Conservation (phyloP, 2,329 filamentous ascomycete genomes). For the Onygena corvina region DNA sequence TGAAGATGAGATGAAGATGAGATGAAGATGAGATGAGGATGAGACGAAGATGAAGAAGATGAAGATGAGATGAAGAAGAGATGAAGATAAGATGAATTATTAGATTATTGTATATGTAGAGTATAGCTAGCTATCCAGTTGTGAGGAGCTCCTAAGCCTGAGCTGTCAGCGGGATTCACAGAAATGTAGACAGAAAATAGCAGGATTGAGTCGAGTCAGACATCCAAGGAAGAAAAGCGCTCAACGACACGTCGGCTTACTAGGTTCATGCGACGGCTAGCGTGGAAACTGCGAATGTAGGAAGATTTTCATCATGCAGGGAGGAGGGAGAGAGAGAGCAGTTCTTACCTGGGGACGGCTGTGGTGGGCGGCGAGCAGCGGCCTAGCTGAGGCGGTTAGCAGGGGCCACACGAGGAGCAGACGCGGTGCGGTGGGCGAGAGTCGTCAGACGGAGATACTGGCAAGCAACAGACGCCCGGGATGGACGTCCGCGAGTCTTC, state of each 20-base stretch:
- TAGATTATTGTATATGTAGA: too few species aligned
- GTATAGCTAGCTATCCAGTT: too few species aligned
- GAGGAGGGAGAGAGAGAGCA: conserved; percentile 8
- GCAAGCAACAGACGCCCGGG: conserved; percentile 59
- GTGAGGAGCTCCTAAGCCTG: not conserved
- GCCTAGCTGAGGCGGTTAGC: too few species aligned
- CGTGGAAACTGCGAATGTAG: conserved; percentile 54
- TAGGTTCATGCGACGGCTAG: conserved; percentile 42
- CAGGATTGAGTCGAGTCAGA: conserved; percentile 29
- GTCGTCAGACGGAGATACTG: conserved; percentile 56
- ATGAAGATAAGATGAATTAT: too few species aligned
- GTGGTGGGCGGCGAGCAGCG: too few species aligned
- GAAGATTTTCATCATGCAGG: conserved; percentile 42
- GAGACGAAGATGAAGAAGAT: too few species aligned
- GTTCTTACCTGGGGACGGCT: conserved; percentile 11
- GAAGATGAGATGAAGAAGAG: too few species aligned
- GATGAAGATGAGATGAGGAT: too few species aligned
- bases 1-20: too few species aligned
- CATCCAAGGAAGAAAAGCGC: conserved; percentile 43
- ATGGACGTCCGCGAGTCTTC: conserved; percentile 50
- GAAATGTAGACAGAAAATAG: not conserved
- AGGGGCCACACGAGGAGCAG: not conserved
- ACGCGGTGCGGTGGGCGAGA: not conserved
- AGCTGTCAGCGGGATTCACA: not conserved
- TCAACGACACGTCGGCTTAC: conserved; percentile 37